These are phyloP conservation scores for Rhizopus arrhizus DNA, from an alignment of 371 early-diverging fungal species.

Conservation along the genomic window DNA sequence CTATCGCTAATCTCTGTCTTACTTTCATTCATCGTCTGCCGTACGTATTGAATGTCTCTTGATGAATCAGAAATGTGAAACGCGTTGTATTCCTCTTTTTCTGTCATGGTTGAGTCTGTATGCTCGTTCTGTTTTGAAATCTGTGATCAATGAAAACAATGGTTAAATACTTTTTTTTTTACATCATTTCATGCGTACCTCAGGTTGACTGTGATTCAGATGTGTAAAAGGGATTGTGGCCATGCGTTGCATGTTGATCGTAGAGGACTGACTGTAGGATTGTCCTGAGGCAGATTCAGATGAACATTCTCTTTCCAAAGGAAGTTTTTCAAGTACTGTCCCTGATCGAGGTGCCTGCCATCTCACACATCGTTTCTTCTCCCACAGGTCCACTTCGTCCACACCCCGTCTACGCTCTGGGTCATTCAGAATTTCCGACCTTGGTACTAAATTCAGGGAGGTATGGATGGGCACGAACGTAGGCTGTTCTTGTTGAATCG, in stretches of 20 bases:
- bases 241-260: constrained; percentile 10
- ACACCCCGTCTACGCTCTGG: constrained; percentile 47
- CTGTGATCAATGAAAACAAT: too few species aligned
- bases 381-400: constrained; percentile 48
- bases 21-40: constrained; percentile 26
- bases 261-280: constrained; percentile 7
- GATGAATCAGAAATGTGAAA: background rate
- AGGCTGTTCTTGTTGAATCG: background rate
- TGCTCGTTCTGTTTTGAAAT: too few species aligned
- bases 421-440: constrained; percentile 39
- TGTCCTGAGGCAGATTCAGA: constrained; percentile 20
- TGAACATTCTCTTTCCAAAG: constrained; percentile 20
- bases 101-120: too few species aligned
- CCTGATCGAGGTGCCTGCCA: background rate
- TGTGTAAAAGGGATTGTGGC: background rate
- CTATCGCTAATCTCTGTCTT: constrained; percentile 36
- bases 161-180: background rate
- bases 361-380: constrained; percentile 28
- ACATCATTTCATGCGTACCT: background rate
- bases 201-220: constrained; percentile 4
- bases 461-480: constrained; percentile 23
- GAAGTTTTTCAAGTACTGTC: constrained; percentile 20
- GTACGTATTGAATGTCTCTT: constrained; percentile 23
- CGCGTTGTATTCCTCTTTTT: background rate
- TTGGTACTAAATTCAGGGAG: constrained; percentile 41